These are phyloP conservation scores for Penicillium sp. DNA, from an alignment of 2,329 filamentous ascomycete species.

Conservation along the genomic window DNA sequence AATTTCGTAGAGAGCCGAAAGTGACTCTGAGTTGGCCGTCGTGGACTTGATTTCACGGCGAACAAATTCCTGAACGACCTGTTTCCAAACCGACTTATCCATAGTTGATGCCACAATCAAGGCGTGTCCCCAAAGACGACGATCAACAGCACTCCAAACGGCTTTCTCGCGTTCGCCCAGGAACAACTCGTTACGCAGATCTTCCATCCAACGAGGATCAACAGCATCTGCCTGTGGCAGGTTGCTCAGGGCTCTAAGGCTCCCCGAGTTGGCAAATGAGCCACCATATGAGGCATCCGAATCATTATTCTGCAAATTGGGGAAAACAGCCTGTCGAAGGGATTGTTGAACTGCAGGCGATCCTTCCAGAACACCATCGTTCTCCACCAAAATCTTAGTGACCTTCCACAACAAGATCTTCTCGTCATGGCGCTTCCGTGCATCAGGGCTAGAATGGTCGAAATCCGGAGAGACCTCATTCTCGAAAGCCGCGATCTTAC, in stretches of 20 bases:
- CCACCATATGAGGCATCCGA: conserved; percentile 29
- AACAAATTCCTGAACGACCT: conserved; percentile 93
- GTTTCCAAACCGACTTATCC: conserved; percentile 77
- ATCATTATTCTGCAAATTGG: conserved; percentile 51
- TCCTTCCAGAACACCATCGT: conserved; percentile 82
- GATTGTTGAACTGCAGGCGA: conserved; percentile 72
- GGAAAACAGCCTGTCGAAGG: conserved; percentile 74
- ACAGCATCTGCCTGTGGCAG: conserved; percentile 65
- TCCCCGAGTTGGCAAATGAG: conserved; percentile 35
- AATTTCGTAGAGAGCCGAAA: conserved; percentile 90
- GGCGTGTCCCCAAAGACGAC: conserved; percentile 93
- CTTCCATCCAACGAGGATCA: conserved; percentile 70
- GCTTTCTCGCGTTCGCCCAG: conserved; percentile 86
- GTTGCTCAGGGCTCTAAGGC: conserved; percentile 40
- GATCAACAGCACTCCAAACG: conserved; percentile 91
- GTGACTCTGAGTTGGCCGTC: conserved; percentile 78
- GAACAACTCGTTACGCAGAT: conserved; percentile 73
- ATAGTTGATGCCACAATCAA: conserved; percentile 86
- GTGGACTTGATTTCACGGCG: conserved; percentile 88
- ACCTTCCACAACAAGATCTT: conserved; percentile 87
- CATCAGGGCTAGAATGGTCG: conserved; percentile 54
- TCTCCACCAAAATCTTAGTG: conserved; percentile 77
- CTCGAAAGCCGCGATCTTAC: conserved; percentile 76
- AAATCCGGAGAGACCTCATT: conserved; percentile 50
- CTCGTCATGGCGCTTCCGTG: conserved; percentile 73